These are phyloP conservation scores for Eleusine indica DNA, from an alignment of 176 grass and related monocot species.

Conservation along the genomic window DNA sequence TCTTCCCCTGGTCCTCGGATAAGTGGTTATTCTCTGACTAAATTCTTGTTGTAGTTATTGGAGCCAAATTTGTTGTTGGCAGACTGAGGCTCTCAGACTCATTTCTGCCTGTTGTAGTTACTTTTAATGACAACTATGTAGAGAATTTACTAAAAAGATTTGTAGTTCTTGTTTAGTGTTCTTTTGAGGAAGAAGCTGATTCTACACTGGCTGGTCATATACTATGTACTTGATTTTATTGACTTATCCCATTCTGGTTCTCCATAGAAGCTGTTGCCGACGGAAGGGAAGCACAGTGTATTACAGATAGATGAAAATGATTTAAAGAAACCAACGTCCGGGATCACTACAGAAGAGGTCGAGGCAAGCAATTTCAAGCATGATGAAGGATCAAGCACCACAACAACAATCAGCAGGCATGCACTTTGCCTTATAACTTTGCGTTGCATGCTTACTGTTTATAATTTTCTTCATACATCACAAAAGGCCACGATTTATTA, in stretches of 20 bases:
- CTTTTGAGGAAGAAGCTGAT: neutral
- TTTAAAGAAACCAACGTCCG: slow-evolving; percentile 30
- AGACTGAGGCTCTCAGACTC: neutral
- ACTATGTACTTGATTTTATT: neutral
- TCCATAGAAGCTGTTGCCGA: slow-evolving; percentile 29
- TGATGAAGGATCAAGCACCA: slow-evolving; percentile 33
- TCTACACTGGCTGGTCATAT: neutral
- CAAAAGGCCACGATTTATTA: slow-evolving; percentile 29
- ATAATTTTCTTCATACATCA: slow-evolving; percentile 47
- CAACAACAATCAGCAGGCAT: slow-evolving; percentile 50
- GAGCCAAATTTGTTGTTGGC: neutral
- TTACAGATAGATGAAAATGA: slow-evolving; percentile 32
- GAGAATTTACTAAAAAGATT: neutral
- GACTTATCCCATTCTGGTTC: slow-evolving; percentile 3
- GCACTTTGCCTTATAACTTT: slow-evolving; percentile 55
- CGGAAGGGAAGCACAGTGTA: slow-evolving; percentile 16
- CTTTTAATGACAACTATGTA: neutral
- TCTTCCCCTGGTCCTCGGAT: neutral
- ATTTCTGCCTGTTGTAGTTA: neutral
- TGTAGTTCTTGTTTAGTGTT: neutral
- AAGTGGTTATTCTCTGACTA: neutral
- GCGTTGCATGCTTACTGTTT: slow-evolving; percentile 54
- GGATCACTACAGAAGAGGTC: slow-evolving; percentile 16
- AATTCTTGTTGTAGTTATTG: neutral
- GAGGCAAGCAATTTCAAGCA: slow-evolving; percentile 10